phyloP scores from a whole-genome alignment of 768 basidiomycete species.

The Podaxis sp. region DNA sequence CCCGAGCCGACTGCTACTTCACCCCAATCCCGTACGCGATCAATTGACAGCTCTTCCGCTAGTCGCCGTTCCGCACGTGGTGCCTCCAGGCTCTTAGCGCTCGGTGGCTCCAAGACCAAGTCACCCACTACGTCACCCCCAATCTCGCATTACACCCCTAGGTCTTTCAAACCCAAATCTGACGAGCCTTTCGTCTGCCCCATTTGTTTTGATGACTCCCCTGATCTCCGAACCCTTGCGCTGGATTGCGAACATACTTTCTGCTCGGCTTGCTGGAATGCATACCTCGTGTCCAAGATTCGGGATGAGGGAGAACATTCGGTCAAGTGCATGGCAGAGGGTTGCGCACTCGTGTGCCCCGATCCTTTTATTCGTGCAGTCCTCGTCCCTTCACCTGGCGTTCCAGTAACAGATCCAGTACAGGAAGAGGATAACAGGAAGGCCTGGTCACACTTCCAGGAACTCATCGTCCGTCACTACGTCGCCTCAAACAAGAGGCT shows the following conservation, averaged over 20 bases:
- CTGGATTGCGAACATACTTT: constrained; percentile 84
- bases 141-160: constrained; percentile 19
- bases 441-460: constrained; percentile 72
- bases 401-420: constrained; percentile 22
- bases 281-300: constrained; percentile 79
- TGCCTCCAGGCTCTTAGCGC: constrained; percentile 35
- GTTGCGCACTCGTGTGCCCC: constrained; percentile 62
- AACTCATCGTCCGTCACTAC: constrained; percentile 86
- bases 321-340: constrained; percentile 80
- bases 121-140: constrained; percentile 24
- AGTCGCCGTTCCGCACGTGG: constrained; percentile 35
- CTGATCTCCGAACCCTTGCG: constrained; percentile 56
- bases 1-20: constrained; percentile 34
- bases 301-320: constrained; percentile 74
- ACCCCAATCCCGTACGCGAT: constrained; percentile 30
- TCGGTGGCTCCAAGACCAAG: constrained; percentile 29
- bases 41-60: constrained; percentile 22
- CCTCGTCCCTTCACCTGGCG: constrained; percentile 37
- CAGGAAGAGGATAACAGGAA: constrained; percentile 42
- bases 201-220: constrained; percentile 86
- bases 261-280: constrained; percentile 81
- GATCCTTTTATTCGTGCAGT: constrained; percentile 60
- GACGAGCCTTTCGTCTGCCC: constrained; percentile 77
- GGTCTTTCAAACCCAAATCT: constrained; percentile 29
- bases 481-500: constrained; percentile 80